Evolutionary conservation across 768 basidiomycete species (phyloP).

Genomic region (Podaxis sp.): DNA sequence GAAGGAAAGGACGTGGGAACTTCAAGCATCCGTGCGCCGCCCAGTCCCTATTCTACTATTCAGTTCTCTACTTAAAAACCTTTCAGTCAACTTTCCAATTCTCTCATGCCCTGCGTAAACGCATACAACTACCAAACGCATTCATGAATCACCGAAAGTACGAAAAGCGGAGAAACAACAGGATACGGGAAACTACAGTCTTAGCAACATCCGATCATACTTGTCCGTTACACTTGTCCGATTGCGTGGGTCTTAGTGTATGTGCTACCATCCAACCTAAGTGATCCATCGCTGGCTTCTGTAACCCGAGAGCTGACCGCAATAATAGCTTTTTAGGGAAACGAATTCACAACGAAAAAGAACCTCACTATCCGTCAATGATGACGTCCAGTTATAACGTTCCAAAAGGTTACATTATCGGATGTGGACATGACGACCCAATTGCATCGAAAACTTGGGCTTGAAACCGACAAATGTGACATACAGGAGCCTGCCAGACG

Average conservation of each 20-base stretch:
- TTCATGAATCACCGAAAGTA: not conserved
- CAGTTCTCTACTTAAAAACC: not conserved
- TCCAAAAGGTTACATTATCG: conserved; percentile 16
- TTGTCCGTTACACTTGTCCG: not conserved
- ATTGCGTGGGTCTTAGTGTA: too few relatives aligned
- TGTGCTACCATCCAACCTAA: not conserved
- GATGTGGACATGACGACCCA: conserved; percentile 33
- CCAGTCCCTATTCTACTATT: not conserved
- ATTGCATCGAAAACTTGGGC: conserved; percentile 30
- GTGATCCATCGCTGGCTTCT: not conserved
- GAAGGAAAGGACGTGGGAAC: conserved; percentile 5
- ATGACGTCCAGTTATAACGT: not conserved
- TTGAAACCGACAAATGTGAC: conserved; percentile 32
- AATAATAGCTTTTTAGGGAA: not conserved
- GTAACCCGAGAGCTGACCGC: not conserved
- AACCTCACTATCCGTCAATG: not conserved
- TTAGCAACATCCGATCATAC: not conserved
- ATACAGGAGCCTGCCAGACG: conserved; percentile 30
- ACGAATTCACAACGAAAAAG: not conserved
- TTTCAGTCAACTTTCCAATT: not conserved
- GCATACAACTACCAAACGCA: not conserved
- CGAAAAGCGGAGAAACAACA: not conserved
- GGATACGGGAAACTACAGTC: not conserved
- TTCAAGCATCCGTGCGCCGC: not conserved
- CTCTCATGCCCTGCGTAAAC: not conserved